Evolutionary conservation across 495 filamentous ascomycete species (phyloP), one percentile per base, ranked within the genome.

Genomic region (Talaromyces wortmannii): DNA sequence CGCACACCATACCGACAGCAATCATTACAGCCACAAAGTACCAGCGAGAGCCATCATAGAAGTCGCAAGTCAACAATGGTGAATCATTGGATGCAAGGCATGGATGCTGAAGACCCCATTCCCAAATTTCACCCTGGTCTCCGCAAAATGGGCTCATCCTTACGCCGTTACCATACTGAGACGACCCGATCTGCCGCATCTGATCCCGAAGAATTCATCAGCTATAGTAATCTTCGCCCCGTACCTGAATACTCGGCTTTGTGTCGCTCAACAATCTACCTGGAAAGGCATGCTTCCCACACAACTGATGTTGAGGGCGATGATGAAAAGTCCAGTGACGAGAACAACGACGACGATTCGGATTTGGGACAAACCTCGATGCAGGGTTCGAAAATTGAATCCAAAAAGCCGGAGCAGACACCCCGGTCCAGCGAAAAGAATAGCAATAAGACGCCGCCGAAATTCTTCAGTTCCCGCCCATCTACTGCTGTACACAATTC

Each of bases 251-350:
- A 69, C 58, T 49, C 66, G 50, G 57, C 63, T 29, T 57, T 62
- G 36, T 49, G 55, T 6, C 59, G 55, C n/a, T n/a, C 55, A 6
- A 61, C 69, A 2, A 62, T 64, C 0, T 57, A 48, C 0, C 66
- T 63, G 46, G 60, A 48, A 40, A 66, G 76, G 12, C 73, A 76
- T 48, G 57, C 72, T 11, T 78, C 76, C 0, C 76, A 75, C 44
- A 76, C 88, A 58, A 89, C 85, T 3, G 90, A 90, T 59, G 90
- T 80, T 33, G 90, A 96, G 68, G 91, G 88, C 4, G 91, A 96
- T 59, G 90, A 95, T 59, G 91, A 95, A 67, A 76, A 90, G n/a
- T 79, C 90, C n/a, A 91, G 88, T 0, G 87, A 87, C 43, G 86
- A 87, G 30, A 82, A 85, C 44, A 82, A 85, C 36, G 84, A 85